Evolutionary conservation across 352 stramenopile species (phyloP), one percentile per base, ranked within the genome.

Genomic region (Aphanomyces euteiches): DNA sequence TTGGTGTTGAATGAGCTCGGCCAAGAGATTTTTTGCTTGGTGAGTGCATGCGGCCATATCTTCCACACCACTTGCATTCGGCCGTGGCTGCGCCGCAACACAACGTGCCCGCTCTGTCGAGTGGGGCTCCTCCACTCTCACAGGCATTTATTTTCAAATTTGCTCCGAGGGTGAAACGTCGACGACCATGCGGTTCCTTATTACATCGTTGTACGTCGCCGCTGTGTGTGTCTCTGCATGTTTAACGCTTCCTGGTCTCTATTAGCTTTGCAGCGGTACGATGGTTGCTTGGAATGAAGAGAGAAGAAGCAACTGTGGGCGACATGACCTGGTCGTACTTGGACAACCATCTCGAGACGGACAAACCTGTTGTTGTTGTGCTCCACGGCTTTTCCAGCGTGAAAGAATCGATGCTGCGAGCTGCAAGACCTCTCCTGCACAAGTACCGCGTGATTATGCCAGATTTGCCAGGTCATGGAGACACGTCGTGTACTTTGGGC

Each of bases 241-340:
- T n/a, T n/a, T 21, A 8, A 10, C n/a, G n/a, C n/a, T 15, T 71
- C 73, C 13, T 15, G 87, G 8, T 48, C 86, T 10, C 72, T 80
- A 38, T 73, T 76, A 38, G 73, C 74, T 15, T 92, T 19, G 78
- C 85, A 54, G 66, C 79, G 21, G 12, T 84, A 40, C 79, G 79
- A 38, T 92, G 78, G 71, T 78, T 82, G 40, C 75, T 74, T 7
- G 82, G 84, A 36, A 89, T 89, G 66, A 72, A 68, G 43, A 73
- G 74, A 45, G 84, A 88, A 69, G 82, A 67, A 38, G 72, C 74
- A 15, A 67, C 39, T 34, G 66, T 85, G 17, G 78, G 85, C 75
- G 57, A 84, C 47, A 88, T 89, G 69, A 81, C 81, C 50, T 92
- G 84, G 84, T 86, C 79, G 50, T 92, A 87, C 79, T 83, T 92